phyloP scores from a whole-genome alignment of 441 rosid species.

The Erysimum pusillum region DNA sequence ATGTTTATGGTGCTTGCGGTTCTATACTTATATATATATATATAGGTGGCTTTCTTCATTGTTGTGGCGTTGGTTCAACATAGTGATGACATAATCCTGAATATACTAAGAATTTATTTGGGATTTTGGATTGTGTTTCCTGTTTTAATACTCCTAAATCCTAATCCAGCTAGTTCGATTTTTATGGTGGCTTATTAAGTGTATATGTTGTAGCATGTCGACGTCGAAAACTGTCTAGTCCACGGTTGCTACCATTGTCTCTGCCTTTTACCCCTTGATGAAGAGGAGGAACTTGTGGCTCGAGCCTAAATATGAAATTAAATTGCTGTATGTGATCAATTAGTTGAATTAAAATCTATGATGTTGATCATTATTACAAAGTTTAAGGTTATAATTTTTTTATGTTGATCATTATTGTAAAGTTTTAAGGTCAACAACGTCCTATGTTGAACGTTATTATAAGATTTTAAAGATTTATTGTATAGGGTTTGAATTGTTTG shows the following conservation, averaged over 20 bases:
- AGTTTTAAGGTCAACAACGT: too few relatives aligned
- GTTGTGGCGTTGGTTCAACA: conserved; percentile 12
- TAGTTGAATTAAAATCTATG: too few relatives aligned
- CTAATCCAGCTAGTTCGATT: background rate
- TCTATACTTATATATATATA: too few relatives aligned
- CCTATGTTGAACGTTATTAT: too few relatives aligned
- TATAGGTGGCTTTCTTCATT: background rate
- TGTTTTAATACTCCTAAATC: background rate
- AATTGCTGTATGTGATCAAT: background rate
- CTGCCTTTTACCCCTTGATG: background rate
- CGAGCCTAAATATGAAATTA: background rate
- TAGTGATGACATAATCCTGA: background rate
- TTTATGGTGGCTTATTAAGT: background rate
- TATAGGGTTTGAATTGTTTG: too few relatives aligned
- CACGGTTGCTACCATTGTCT: background rate
- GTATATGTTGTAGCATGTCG: background rate
- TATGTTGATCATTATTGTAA: too few relatives aligned
- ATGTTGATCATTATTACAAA: background rate
- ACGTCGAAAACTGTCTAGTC: background rate
- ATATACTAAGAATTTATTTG: background rate
- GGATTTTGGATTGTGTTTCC: background rate
- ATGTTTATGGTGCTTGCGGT: conserved; percentile 14
- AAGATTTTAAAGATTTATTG: too few relatives aligned
- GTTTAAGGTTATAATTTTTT: too few relatives aligned
- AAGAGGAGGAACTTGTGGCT: background rate